A percentile compares a stretch with the other conserved stretches of the same genome.
Evolutionary conservation across 768 basidiomycete species (phyloP).

Genomic region (Lactarius akahatsu): DNA sequence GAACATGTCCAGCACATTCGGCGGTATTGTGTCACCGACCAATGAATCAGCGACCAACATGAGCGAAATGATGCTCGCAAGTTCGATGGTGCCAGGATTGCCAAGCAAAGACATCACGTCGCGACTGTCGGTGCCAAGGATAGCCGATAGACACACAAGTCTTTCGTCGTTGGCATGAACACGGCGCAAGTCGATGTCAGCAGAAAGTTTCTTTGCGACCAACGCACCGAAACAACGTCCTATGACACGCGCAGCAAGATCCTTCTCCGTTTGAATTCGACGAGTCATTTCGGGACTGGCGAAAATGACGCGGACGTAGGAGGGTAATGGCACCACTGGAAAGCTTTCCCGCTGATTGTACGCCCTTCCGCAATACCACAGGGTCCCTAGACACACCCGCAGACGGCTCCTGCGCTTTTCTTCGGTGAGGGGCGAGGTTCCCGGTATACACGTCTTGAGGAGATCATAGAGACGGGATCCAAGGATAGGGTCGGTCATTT

Average conservation of each 20-base stretch:
- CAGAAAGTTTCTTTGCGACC: not conserved
- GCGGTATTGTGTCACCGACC: not conserved
- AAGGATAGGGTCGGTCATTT: not conserved
- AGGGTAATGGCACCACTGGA: not conserved
- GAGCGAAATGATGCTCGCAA: not conserved
- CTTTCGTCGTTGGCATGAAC: not conserved
- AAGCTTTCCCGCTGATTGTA: not conserved
- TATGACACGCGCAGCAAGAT: not conserved
- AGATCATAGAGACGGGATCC: constrained; percentile 6
- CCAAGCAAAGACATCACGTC: not conserved
- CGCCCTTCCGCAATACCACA: constrained; percentile 9
- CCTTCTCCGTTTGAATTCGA: not conserved
- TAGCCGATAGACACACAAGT: not conserved
- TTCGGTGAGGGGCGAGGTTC: not conserved
- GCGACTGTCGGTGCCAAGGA: not conserved
- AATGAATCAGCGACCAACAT: not conserved
- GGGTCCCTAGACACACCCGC: not conserved
- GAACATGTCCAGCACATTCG: not conserved
- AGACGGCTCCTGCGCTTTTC: not conserved
- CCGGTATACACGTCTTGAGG: not conserved
- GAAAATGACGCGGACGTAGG: not conserved
- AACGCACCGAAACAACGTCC: not conserved
- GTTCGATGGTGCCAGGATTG: not conserved
- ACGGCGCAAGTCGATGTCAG: not conserved
- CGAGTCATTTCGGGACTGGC: not conserved